phyloP scores from a whole-genome alignment of 345 rosid species.

The Ceriops zippeliana region DNA sequence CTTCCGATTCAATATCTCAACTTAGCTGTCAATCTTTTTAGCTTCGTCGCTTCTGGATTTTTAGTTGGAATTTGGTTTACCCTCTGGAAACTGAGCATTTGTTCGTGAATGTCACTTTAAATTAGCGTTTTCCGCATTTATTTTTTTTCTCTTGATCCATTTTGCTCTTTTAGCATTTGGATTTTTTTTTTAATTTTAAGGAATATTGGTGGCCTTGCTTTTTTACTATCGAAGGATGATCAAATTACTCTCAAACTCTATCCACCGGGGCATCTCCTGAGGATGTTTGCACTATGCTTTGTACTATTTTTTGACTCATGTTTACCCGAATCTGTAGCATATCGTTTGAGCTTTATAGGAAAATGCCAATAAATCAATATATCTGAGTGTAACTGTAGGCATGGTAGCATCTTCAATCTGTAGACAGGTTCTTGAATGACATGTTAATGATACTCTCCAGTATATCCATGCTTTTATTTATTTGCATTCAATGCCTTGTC shows the following conservation, averaged over 20 bases:
- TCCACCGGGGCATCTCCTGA: neutral
- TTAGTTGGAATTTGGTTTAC: no score
- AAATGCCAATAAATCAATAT: neutral
- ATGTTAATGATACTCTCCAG: neutral
- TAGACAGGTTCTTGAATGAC: neutral
- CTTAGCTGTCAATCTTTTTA: neutral
- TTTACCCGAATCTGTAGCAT: neutral
- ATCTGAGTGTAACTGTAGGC: neutral
- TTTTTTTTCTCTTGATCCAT: no score
- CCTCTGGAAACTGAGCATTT: no score
- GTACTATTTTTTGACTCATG: neutral
- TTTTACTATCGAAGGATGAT: no score
- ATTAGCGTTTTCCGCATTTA: no score
- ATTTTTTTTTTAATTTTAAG: no score
- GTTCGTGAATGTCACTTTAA: no score
- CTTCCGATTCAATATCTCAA: neutral
- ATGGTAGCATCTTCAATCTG: neutral
- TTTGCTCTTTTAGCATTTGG: no score
- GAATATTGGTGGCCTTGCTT: no score
- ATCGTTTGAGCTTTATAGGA: neutral
- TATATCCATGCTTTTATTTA: slow-evolving; percentile 3
- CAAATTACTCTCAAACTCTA: neutral
- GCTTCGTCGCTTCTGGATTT: slow-evolving; percentile 7
- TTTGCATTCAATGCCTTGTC: neutral
- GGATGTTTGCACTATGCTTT: neutral